These are phyloP conservation scores for Sporothrix pseudoabietina DNA, from an alignment of 2,329 filamentous ascomycete species.

Conservation along the genomic window DNA sequence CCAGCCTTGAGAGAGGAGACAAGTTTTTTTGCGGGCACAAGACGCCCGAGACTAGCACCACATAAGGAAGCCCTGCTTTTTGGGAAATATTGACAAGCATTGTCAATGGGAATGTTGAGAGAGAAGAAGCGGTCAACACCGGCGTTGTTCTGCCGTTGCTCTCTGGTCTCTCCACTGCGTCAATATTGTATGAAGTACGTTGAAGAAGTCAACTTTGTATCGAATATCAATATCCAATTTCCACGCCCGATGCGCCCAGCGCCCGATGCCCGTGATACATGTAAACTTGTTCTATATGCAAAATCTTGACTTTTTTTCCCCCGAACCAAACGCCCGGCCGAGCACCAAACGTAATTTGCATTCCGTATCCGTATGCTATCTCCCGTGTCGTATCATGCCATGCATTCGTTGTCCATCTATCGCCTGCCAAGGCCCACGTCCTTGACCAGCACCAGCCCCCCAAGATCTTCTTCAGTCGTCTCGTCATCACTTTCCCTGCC, in stretches of 20 bases:
- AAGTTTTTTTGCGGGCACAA: neutral
- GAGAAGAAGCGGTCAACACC: neutral
- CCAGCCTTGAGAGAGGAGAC: neutral
- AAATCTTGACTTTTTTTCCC: neutral
- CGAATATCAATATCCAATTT: neutral
- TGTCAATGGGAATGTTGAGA: neutral
- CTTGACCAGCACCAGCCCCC: conserved; percentile 55
- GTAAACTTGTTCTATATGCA: neutral
- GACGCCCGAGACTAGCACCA: conserved; percentile 9
- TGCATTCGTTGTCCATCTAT: conserved; percentile 31
- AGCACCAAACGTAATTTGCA: neutral
- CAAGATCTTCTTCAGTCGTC: conserved; percentile 31
- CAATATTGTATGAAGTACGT: neutral
- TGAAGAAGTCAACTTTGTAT: neutral
- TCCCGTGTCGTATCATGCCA: neutral
- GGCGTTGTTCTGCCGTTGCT: no score
- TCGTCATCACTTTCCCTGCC: conserved; percentile 30
- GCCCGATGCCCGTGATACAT: neutral
- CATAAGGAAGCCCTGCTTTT: neutral
- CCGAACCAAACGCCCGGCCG: conserved; percentile 3
- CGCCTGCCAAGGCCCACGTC: conserved; percentile 56
- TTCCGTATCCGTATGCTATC: neutral
- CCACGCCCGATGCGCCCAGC: neutral
- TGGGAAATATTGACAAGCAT: neutral
- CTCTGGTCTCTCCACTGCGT: neutral